Percentiles rank a stretch among this genome's conserved stretches.
These are phyloP conservation scores for Coniochaeta sp. DNA, from an alignment of 2,329 filamentous ascomycete species.

Conservation along the genomic window DNA sequence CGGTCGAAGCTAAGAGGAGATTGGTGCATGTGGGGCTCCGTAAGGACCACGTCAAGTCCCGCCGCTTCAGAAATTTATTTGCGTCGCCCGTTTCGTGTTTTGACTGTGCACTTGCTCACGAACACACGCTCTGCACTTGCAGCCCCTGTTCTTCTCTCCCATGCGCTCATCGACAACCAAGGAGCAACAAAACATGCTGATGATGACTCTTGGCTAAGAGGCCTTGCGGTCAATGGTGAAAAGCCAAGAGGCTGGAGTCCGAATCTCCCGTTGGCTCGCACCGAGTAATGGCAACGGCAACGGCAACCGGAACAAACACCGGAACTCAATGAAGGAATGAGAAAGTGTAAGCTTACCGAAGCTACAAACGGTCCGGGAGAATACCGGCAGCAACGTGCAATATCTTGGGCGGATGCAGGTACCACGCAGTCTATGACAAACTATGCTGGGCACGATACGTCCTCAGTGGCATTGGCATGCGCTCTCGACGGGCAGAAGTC, in stretches of 20 bases:
- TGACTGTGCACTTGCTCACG: too few relatives aligned
- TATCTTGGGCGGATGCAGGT: neutral
- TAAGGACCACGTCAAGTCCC: too few relatives aligned
- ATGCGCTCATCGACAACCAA: neutral
- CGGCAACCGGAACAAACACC: neutral
- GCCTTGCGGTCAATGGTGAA: too few relatives aligned
- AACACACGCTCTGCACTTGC: neutral
- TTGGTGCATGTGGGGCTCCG: too few relatives aligned
- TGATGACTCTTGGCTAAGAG: neutral
- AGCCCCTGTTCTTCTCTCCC: neutral
- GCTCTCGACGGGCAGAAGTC: too few relatives aligned
- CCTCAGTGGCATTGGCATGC: too few relatives aligned
- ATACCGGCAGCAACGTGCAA: neutral
- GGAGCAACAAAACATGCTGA: neutral
- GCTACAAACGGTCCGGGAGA: neutral
- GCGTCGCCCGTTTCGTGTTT: too few relatives aligned
- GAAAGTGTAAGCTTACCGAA: neutral
- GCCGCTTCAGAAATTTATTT: too few relatives aligned
- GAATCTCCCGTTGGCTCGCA: too few relatives aligned
- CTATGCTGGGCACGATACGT: neutral
- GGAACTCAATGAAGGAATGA: neutral
- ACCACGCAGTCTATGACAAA: neutral
- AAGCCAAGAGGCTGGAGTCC: too few relatives aligned
- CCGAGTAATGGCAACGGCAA: neutral
- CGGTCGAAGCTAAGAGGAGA: too few relatives aligned